Evolutionary conservation across 2,329 filamentous ascomycete species (phyloP), one percentile per base, ranked within the genome.

Genomic region (Ascochyta pisi): DNA sequence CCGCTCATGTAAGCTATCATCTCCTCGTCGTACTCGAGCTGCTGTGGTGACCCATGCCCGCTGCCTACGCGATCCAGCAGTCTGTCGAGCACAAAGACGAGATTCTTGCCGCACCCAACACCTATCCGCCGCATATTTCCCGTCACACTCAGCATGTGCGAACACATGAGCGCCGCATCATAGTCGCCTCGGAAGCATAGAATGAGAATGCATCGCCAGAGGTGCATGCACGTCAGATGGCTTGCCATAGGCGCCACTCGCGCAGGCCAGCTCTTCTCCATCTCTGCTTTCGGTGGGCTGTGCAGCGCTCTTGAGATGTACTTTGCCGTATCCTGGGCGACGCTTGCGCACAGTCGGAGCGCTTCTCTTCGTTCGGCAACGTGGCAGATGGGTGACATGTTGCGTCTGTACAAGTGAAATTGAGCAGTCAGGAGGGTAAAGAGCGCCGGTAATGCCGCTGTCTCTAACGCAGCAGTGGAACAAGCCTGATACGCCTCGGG

Each of bases 341-440:
- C 87, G 6, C 82, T 81, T 2, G 89, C 84, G 72, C 94, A 97
- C 61, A 89, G 86, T 55, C 93, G 88, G 26, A 97, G 79, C 1
- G 95, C 92, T 6, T 86, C 84, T 3, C 82, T 77, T 39, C 94
- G 86, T 38, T 88, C 85, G 29, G 89, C 82, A 1, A 80, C 75
- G 0, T 88, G 82, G 68, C 89, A 92, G 9, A 81, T 81, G 0
- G 92, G 90, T 0, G 87, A 88, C 8, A 98, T 82, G 68, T 98
- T 97, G 68, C 96, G 92, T 38, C 95, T 86, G 75, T 96, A 91
- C 8, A 99, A 84, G 34, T 95, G 81, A 27, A 97, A 84, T n/a
- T 92, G 89, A 15, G 89, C 88, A 57, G 91, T 90, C 58, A 96
- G 88, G 8, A 98, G 84, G 67, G 91, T 88, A 29, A 90, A 84